These are phyloP conservation scores for Fusarium gaditjirri DNA, from an alignment of 2,329 filamentous ascomycete species.

Conservation along the genomic window DNA sequence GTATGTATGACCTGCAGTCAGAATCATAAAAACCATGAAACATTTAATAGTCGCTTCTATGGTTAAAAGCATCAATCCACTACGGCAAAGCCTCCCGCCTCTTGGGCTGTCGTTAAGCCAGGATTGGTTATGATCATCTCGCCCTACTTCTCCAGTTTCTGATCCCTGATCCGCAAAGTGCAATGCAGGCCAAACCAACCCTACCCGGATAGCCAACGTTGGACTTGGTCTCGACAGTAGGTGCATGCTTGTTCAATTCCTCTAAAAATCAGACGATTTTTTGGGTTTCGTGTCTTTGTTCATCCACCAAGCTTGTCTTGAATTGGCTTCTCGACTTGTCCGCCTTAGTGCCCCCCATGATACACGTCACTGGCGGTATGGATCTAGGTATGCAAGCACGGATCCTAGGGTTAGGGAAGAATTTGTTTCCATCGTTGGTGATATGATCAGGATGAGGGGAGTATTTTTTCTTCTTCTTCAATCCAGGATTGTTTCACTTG, in stretches of 20 bases:
- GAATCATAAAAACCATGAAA: not conserved
- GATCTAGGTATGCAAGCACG: conserved; percentile 19
- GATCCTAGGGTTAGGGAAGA: conserved; percentile 17
- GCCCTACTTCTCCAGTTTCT: conserved; percentile 4
- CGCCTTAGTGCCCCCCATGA: conserved; percentile 26
- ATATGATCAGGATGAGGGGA: conserved; percentile 1
- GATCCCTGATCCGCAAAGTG: conserved; percentile 20
- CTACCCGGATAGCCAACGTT: not conserved
- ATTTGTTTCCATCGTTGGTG: not conserved
- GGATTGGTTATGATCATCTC: conserved; percentile 14
- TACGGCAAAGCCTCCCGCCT: conserved; percentile 3
- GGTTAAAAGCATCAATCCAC: not conserved
- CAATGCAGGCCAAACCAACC: conserved; percentile 7
- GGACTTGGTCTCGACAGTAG: not conserved
- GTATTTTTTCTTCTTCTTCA: not conserved
- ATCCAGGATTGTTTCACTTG: not conserved
- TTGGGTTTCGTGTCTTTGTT: not conserved
- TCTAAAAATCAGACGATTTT: not conserved
- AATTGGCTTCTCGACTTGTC: conserved; percentile 1
- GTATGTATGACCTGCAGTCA: not conserved
- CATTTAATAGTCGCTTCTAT: conserved; percentile 4
- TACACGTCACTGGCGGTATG: conserved; percentile 32
- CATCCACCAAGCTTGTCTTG: conserved; percentile 18
- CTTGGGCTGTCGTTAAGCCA: conserved; percentile 5
- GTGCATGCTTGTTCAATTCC: not conserved